Conservation (phyloP, 1,284 basidiomycete genomes). For the Melampsora occidentalis region DNA sequence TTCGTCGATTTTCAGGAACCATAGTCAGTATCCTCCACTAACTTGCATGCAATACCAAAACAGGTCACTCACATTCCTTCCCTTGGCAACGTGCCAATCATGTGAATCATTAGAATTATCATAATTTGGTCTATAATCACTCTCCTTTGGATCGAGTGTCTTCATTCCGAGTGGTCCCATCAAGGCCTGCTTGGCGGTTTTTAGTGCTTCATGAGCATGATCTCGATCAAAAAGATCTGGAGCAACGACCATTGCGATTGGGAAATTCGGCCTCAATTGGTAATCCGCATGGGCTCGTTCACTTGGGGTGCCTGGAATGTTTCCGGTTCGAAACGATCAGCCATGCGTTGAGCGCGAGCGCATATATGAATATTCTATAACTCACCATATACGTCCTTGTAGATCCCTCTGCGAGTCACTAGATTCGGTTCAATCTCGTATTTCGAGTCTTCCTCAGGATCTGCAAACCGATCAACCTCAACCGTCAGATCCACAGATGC, state of each 20-base stretch:
- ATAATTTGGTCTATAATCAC: constrained; percentile 79
- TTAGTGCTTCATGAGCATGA: constrained; percentile 74
- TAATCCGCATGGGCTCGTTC: constrained; percentile 94
- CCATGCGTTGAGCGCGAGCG: too few species aligned
- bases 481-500: constrained; percentile 22
- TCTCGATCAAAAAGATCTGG: constrained; percentile 85
- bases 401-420: constrained; percentile 88
- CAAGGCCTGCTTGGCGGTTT: constrained; percentile 70
- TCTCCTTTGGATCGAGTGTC: constrained; percentile 78
- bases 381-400: constrained; percentile 85
- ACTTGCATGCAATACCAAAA: not conserved
- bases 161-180: constrained; percentile 86
- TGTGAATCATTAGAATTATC: constrained; percentile 84
- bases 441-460: constrained; percentile 68
- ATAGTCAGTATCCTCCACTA: not conserved
- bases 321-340: too few species aligned
- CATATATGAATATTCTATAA: too few species aligned
- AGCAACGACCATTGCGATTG: constrained; percentile 91
- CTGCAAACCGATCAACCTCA: constrained; percentile 54
- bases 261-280: constrained; percentile 60
- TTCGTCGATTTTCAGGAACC: not conserved
- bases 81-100: constrained; percentile 80
- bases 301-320: constrained; percentile 63
- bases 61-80: constrained; percentile 63
- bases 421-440: constrained; percentile 71